Evolutionary conservation across 495 filamentous ascomycete species (phyloP).

Genomic region (Penicillium angulare): DNA sequence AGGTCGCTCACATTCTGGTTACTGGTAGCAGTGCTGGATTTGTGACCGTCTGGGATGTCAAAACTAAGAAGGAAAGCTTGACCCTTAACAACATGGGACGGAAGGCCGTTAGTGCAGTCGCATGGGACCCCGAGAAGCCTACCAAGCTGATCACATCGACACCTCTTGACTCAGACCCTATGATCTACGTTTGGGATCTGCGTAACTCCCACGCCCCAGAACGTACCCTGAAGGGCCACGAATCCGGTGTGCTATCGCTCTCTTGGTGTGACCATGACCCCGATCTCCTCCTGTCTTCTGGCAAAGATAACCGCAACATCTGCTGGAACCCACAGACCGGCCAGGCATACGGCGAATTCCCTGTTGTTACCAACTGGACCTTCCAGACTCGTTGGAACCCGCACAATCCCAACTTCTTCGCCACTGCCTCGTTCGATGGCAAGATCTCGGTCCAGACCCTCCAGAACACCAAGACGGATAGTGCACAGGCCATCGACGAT

Average conservation of each 20-base stretch:
- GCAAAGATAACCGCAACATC: conserved; percentile 93
- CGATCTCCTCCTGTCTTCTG: conserved; percentile 87
- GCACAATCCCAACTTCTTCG: conserved; percentile 83
- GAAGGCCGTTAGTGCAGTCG: conserved; percentile 91
- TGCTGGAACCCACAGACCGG: conserved; percentile 96
- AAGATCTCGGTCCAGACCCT: conserved; percentile 90
- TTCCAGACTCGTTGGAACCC: conserved; percentile 96
- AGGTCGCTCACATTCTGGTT: conserved; percentile 92
- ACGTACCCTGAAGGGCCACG: conserved; percentile 82
- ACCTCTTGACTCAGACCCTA: conserved; percentile 84
- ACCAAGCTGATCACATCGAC: conserved; percentile 92
- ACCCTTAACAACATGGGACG: conserved; percentile 90
- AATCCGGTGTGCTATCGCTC: conserved; percentile 87
- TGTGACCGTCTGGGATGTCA: conserved; percentile 98
- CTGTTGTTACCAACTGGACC: conserved; percentile 97
- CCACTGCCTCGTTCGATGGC: conserved; percentile 95
- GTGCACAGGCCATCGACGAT: conserved; percentile 48
- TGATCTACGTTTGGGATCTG: conserved; percentile 92
- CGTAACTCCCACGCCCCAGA: conserved; percentile 95
- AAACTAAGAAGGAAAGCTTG: conserved; percentile 92
- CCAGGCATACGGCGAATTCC: conserved; percentile 84
- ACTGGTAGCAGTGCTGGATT: conserved; percentile 93
- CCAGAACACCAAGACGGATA: conserved; percentile 72
- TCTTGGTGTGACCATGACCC: conserved; percentile 95
- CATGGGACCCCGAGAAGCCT: conserved; percentile 93